Evolutionary conservation across 2,329 filamentous ascomycete genomes (phyloP).

Genomic region (Alternaria gansuensis): DNA sequence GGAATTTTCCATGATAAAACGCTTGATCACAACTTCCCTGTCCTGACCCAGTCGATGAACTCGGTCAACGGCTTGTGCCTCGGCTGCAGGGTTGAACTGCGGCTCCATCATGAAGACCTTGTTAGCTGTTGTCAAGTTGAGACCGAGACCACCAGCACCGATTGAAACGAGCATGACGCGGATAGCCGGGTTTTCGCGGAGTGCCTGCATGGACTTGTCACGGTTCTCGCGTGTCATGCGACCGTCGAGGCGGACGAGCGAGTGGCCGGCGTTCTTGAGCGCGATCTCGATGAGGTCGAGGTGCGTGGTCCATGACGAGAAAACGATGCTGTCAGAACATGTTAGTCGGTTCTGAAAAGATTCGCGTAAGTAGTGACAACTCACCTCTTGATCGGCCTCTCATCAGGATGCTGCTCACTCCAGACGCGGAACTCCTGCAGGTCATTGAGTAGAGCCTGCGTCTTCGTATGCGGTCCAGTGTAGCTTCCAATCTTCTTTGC

Average conservation of each 20-base stretch:
- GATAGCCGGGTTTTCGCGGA: slow-evolving; percentile 75
- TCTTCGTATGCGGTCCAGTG: slow-evolving; percentile 90
- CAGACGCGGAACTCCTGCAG: slow-evolving; percentile 71
- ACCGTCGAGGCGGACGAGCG: slow-evolving; percentile 84
- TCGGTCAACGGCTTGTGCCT: slow-evolving; percentile 92
- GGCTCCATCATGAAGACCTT: slow-evolving; percentile 98
- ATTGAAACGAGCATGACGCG: slow-evolving; percentile 91
- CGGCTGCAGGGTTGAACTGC: slow-evolving; percentile 94
- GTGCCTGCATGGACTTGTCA: slow-evolving; percentile 76
- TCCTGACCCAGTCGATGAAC: slow-evolving; percentile 75
- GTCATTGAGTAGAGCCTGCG: slow-evolving; percentile 79
- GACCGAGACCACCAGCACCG: slow-evolving; percentile 86
- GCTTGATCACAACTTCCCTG: slow-evolving; percentile 83
- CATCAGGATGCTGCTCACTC: slow-evolving; percentile 67
- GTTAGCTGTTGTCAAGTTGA: slow-evolving; percentile 87
- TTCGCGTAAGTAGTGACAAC: neutral
- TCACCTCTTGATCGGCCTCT: slow-evolving; percentile 79
- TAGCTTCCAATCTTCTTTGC: slow-evolving; percentile 74
- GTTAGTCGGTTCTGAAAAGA: slow-evolving; percentile 4
- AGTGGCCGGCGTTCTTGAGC: slow-evolving; percentile 71
- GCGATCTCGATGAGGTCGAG: slow-evolving; percentile 91
- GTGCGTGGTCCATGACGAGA: slow-evolving; percentile 95
- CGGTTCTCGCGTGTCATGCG: slow-evolving; percentile 82
- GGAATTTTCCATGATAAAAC: slow-evolving; percentile 88
- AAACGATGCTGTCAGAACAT: slow-evolving; percentile 71